Percentiles rank a stretch among this genome's conserved stretches.
Evolutionary conservation across 345 rosid species (phyloP).

Genomic region (Brassica carinata): DNA sequence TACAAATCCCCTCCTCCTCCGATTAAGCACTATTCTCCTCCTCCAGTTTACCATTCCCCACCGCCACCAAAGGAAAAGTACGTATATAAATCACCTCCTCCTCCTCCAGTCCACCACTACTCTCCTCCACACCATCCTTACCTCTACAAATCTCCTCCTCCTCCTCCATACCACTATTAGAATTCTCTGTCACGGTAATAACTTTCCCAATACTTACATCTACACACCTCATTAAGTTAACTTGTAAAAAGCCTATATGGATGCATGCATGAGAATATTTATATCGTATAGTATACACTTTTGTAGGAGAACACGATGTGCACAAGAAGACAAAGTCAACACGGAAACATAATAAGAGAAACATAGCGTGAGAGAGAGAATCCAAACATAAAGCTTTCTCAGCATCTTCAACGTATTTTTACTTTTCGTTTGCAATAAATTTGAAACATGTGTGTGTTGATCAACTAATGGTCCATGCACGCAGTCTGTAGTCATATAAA

Average conservation of each 20-base stretch:
- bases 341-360: constrained; percentile 33
- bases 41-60: constrained; percentile 35
- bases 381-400: constrained; percentile 27
- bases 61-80: too few relatives aligned
- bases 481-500: constrained; percentile 8
- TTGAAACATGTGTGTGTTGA: constrained; percentile 21
- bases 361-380: constrained; percentile 17
- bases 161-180: constrained; percentile 45
- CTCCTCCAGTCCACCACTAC: too few relatives aligned
- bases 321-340: constrained; percentile 32
- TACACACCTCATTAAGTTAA: neutral
- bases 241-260: neutral
- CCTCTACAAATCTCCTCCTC: constrained; percentile 10
- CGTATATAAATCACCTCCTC: too few relatives aligned
- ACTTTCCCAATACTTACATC: constrained; percentile 4
- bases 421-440: constrained; percentile 28
- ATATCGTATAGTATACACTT: neutral
- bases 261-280: constrained; percentile 25
- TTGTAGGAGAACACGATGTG: constrained; percentile 35
- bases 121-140: too few relatives aligned
- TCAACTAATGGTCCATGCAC: constrained; percentile 26
- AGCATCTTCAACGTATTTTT: constrained; percentile 25
- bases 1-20: constrained; percentile 27
- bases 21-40: neutral
- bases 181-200: constrained; percentile 28